Conservation (phyloP, 805 yeast genomes). For the Ogataea methanolica region DNA sequence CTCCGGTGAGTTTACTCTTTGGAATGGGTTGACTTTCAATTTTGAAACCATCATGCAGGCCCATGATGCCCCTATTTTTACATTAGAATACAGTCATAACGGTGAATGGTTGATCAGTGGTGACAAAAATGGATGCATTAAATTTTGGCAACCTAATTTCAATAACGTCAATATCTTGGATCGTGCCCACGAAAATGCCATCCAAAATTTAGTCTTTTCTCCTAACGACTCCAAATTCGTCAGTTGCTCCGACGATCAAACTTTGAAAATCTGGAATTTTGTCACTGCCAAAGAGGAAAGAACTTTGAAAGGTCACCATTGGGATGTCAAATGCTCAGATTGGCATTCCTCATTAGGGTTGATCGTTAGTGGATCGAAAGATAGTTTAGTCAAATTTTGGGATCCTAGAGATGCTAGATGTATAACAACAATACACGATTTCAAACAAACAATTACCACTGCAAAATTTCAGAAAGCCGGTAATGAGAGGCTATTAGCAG, state of each 20-base stretch:
- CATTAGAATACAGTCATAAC: slow-evolving; percentile 76
- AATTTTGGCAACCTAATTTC: slow-evolving; percentile 97
- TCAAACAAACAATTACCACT: slow-evolving; percentile 89
- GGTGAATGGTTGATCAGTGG: slow-evolving; percentile 95
- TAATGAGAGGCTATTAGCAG: slow-evolving; percentile 72
- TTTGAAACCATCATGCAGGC: slow-evolving; percentile 99
- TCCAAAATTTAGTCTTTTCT: slow-evolving; percentile 83
- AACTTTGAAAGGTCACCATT: slow-evolving; percentile 84
- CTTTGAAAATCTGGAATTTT: slow-evolving; percentile 91
- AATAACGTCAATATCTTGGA: slow-evolving; percentile 83
- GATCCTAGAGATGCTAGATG: slow-evolving; percentile 83
- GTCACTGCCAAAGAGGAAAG: slow-evolving; percentile 82
- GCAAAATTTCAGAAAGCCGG: slow-evolving; percentile 71
- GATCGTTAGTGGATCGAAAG: slow-evolving; percentile 91
- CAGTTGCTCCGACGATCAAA: slow-evolving; percentile 91
- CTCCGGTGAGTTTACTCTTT: slow-evolving; percentile 92
- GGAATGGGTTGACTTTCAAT: slow-evolving; percentile 95
- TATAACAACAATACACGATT: slow-evolving; percentile 79
- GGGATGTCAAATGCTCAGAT: slow-evolving; percentile 97
- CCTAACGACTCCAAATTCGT: slow-evolving; percentile 90
- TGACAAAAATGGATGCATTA: slow-evolving; percentile 85
- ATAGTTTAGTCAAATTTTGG: slow-evolving; percentile 90
- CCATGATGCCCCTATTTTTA: slow-evolving; percentile 84
- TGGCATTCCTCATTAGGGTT: slow-evolving; percentile 93
- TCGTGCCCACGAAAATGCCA: slow-evolving; percentile 72